Conservation (phyloP, 2,329 filamentous ascomycete genomes). For the Fusarium palustre region DNA sequence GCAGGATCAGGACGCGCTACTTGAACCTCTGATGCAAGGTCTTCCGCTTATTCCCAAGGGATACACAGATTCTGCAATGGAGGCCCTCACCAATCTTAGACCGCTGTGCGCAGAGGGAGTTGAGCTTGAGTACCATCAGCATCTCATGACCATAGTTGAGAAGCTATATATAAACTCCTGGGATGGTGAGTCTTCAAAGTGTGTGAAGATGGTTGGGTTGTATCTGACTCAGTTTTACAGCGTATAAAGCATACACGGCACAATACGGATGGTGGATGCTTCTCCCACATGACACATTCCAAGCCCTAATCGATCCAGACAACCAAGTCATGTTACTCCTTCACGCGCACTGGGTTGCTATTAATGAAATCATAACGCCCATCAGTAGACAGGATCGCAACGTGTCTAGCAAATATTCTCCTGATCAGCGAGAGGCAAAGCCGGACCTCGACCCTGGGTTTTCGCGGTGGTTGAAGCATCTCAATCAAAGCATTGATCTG, state of each 20-base stretch:
- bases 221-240: conserved; percentile 46
- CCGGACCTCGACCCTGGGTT: conserved; percentile 57
- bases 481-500: conserved; percentile 61
- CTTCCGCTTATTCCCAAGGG: conserved; percentile 59
- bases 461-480: conserved; percentile 62
- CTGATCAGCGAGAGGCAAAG: conserved; percentile 32
- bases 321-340: conserved; percentile 62
- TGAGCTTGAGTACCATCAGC: conserved; percentile 60
- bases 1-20: conserved; percentile 54
- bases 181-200: conserved; percentile 56
- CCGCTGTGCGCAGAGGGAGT: conserved; percentile 58
- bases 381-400: conserved; percentile 59
- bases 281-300: conserved; percentile 64
- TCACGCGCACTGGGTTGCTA: conserved; percentile 65
- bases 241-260: conserved; percentile 61
- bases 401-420: conserved; percentile 49
- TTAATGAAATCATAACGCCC: conserved; percentile 66
- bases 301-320: conserved; percentile 60
- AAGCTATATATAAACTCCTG: conserved; percentile 66
- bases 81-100: conserved; percentile 56
- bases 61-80: conserved; percentile 61
- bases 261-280: conserved; percentile 71
- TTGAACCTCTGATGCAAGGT: conserved; percentile 60
- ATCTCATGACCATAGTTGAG: conserved; percentile 60
- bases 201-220: too few species aligned